Percentiles rank a stretch among this genome's conserved stretches.
These are phyloP conservation scores for Ormosia emarginata DNA, from an alignment of 306 rosid genomes.

Conservation along the genomic window DNA sequence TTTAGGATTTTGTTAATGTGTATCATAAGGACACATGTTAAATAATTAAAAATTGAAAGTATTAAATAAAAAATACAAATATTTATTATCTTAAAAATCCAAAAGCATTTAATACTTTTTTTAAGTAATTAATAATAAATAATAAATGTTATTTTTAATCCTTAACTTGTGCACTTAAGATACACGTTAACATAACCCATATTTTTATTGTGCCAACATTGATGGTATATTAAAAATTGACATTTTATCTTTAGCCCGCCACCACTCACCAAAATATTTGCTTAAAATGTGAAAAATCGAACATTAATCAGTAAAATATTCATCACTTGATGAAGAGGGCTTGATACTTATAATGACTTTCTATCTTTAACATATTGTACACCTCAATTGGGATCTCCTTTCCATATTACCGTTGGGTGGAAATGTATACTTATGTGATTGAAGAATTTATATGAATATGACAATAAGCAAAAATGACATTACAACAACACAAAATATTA, in stretches of 20 bases:
- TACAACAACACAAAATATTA: not conserved
- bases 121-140: too few relatives aligned
- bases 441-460: not conserved
- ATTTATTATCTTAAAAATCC: too few relatives aligned
- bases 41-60: too few relatives aligned
- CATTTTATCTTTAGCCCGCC: not conserved
- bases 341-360: not conserved
- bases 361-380: conserved; percentile 3
- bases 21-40: too few relatives aligned
- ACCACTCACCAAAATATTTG: conserved; percentile 20
- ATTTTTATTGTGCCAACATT: not conserved
- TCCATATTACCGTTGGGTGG: not conserved
- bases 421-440: not conserved
- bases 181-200: too few relatives aligned
- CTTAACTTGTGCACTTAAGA: too few relatives aligned
- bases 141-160: too few relatives aligned
- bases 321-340: not conserved
- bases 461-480: not conserved
- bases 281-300: conserved; percentile 11
- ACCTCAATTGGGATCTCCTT: not conserved
- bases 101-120: too few relatives aligned
- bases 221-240: conserved; percentile 7
- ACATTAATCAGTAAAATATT: not conserved
- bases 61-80: too few relatives aligned
- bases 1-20: too few relatives aligned